These are phyloP conservation scores for Elongisporangium anandrum DNA, from an alignment of 352 stramenopile genomes.

Conservation along the genomic window DNA sequence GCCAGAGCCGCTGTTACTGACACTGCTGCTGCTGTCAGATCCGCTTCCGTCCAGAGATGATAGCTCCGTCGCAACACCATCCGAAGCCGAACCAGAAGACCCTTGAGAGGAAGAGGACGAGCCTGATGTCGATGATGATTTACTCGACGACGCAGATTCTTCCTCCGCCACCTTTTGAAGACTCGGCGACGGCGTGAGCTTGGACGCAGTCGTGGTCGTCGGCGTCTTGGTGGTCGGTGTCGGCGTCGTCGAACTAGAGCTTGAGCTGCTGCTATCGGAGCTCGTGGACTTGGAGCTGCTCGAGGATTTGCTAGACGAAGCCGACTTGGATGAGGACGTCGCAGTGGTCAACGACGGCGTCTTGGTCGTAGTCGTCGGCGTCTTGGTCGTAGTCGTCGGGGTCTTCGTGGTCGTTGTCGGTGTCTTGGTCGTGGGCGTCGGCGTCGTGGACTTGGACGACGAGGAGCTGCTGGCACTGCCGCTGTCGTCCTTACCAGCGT, in stretches of 20 bases:
- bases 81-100: neutral
- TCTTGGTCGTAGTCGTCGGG: constrained; percentile 11
- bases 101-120: constrained; percentile 1
- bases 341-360: constrained; percentile 3
- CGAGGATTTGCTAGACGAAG: constrained; percentile 2
- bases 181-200: neutral
- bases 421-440: constrained; percentile 10
- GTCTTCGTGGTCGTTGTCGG: constrained; percentile 13
- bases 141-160: constrained; percentile 9
- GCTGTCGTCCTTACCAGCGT: neutral
- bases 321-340: constrained; percentile 4
- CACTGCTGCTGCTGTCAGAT: neutral
- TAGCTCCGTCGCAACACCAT: neutral
- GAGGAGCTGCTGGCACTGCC: neutral
- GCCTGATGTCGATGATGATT: constrained; percentile 5
- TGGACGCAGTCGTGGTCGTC: constrained; percentile 3
- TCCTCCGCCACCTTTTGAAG: neutral
- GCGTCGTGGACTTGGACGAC: constrained; percentile 1
- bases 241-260: constrained; percentile 1
- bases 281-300: constrained; percentile 1
- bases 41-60: neutral
- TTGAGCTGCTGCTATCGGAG: constrained; percentile 1
- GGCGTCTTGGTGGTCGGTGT: constrained; percentile 13
- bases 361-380: constrained; percentile 5
- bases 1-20: constrained; percentile 5